These are phyloP conservation scores for Vitis amurensis DNA, from an alignment of 164 flowering plant species.

Conservation along the genomic window DNA sequence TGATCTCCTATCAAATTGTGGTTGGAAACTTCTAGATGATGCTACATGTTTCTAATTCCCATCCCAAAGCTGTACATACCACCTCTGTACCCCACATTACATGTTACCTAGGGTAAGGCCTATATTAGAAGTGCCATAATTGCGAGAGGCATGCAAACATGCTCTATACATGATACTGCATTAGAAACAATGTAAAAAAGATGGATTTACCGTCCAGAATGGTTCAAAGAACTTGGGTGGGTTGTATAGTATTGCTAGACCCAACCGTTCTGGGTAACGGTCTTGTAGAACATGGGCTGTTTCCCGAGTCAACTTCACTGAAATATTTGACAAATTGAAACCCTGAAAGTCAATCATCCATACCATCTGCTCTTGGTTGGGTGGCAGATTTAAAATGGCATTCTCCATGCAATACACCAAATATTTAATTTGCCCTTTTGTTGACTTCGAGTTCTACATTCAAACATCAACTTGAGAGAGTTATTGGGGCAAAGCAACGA, in stretches of 20 bases:
- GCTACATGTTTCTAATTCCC: too few species aligned
- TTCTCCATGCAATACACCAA: constrained; percentile 97
- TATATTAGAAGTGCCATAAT: too few species aligned
- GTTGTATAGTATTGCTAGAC: constrained; percentile 75
- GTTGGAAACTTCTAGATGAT: too few species aligned
- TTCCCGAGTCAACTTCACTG: constrained; percentile 71
- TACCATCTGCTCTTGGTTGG: constrained; percentile 88
- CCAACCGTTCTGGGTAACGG: constrained; percentile 89
- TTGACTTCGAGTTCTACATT: constrained; percentile 83
- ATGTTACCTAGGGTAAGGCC: too few species aligned
- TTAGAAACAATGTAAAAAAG: background rate
- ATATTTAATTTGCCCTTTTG: constrained; percentile 71
- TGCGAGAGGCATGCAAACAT: too few species aligned
- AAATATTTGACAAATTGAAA: constrained; percentile 66
- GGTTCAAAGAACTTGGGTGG: constrained; percentile 91
- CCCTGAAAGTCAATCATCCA: constrained; percentile 92
- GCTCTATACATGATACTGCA: too few species aligned
- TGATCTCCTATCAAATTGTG: too few species aligned
- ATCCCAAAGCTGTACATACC: too few species aligned
- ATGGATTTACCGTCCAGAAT: constrained; percentile 64
- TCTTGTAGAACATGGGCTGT: constrained; percentile 83
- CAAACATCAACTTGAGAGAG: constrained; percentile 3
- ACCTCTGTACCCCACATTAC: too few species aligned
- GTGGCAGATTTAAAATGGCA: constrained; percentile 79
- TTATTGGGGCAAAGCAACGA: background rate